Evolutionary conservation across 768 basidiomycete genomes (phyloP).

Genomic region (Coprinopsis cinerea): DNA sequence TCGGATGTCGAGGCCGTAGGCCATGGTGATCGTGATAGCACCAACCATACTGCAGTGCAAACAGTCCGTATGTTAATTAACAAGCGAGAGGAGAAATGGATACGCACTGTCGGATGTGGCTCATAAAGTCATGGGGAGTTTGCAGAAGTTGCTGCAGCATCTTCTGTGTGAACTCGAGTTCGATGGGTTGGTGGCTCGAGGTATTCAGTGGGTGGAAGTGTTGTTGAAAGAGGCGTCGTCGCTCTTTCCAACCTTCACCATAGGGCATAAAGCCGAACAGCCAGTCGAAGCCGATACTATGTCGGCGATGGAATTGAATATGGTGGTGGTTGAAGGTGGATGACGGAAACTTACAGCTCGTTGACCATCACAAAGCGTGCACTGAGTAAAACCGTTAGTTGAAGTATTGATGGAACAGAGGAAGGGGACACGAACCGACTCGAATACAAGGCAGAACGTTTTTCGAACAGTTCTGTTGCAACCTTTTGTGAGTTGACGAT

Average conservation of each 20-base stretch:
- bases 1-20: conserved; percentile 29
- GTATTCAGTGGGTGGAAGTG: conserved; percentile 39
- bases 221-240: conserved; percentile 35
- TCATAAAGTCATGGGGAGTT: conserved; percentile 33
- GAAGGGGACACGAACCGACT: conserved; percentile 12
- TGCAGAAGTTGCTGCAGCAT: conserved; percentile 37
- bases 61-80: conserved; percentile 17
- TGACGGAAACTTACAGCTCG: conserved; percentile 9
- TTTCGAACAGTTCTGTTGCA: conserved; percentile 34
- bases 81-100: not conserved
- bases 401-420: not conserved
- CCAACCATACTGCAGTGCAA: conserved; percentile 28
- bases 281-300: conserved; percentile 14
- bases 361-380: conserved; percentile 10
- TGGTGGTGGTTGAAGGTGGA: not conserved
- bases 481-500: conserved; percentile 29
- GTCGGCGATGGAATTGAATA: not conserved
- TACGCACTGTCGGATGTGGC: conserved; percentile 40
- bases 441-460: conserved; percentile 33
- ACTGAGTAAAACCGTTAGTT: not conserved
- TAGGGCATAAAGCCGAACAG: conserved; percentile 17
- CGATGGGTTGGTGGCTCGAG: conserved; percentile 37
- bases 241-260: conserved; percentile 15
- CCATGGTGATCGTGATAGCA: conserved; percentile 24
- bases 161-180: conserved; percentile 35